These are phyloP conservation scores for Azolla pinnata DNA, from an alignment of 75 land plant genomes.

Conservation along the genomic window DNA sequence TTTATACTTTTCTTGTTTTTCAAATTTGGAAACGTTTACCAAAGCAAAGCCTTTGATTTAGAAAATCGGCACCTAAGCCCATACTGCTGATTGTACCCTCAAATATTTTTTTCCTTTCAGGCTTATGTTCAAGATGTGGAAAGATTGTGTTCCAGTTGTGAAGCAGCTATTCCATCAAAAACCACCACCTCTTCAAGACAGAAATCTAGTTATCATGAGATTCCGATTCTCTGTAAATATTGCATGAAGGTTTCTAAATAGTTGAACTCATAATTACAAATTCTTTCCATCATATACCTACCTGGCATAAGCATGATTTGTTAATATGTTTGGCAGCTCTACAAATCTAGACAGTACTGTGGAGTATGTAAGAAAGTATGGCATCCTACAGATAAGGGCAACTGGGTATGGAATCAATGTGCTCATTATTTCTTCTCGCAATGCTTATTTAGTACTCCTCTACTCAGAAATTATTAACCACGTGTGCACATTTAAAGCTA, in stretches of 20 bases:
- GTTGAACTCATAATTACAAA: too few species aligned
- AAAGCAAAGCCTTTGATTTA: too few species aligned
- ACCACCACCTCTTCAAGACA: not conserved
- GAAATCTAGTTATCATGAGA: constrained; percentile 1
- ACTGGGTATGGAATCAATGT: constrained; percentile 51
- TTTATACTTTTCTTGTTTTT: too few species aligned
- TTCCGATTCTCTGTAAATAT: constrained; percentile 12
- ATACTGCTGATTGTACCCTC: too few species aligned
- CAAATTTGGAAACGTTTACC: too few species aligned
- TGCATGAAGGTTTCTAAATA: constrained; percentile 22
- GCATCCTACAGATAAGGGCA: constrained; percentile 75
- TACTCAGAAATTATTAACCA: too few species aligned
- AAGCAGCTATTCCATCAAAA: constrained; percentile 13
- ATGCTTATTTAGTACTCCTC: not conserved
- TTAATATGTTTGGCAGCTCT: constrained; percentile 36
- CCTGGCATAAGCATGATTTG: too few species aligned
- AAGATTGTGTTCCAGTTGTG: constrained; percentile 22
- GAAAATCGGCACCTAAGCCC: too few species aligned
- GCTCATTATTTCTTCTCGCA: constrained; percentile 2
- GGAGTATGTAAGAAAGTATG: constrained; percentile 86
- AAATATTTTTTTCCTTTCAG: not conserved
- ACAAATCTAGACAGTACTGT: constrained; percentile 73
- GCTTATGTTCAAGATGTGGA: not conserved
- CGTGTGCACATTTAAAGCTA: too few species aligned
- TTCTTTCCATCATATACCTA: too few species aligned